Percentiles rank a stretch among this genome's conserved stretches.
phyloP scores from a whole-genome alignment of 2,329 filamentous ascomycete species.

The Fusarium ramigenum region DNA sequence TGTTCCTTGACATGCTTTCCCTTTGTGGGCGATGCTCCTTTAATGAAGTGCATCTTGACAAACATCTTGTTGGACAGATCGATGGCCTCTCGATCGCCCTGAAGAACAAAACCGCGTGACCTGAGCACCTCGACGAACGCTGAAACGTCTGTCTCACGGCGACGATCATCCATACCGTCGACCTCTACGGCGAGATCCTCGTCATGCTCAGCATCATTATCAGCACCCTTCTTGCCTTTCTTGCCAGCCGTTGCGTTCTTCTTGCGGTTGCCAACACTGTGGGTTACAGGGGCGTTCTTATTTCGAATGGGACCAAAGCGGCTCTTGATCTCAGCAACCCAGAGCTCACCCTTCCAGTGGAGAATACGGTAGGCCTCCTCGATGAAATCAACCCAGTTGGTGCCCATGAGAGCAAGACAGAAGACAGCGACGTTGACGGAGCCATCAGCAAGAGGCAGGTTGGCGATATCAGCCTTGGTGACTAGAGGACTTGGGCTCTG shows the following conservation, averaged over 20 bases:
- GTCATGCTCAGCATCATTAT: constrained; percentile 59
- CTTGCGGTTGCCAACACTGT: constrained; percentile 77
- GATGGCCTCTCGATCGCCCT: constrained; percentile 70
- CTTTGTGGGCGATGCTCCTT: constrained; percentile 76
- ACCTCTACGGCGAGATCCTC: constrained; percentile 74
- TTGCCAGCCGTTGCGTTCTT: constrained; percentile 57
- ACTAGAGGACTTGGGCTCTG: constrained; percentile 80
- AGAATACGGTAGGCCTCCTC: constrained; percentile 95
- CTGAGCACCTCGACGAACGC: constrained; percentile 86
- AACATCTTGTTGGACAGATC: constrained; percentile 98
- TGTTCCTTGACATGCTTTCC: constrained; percentile 74
- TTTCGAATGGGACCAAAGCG: constrained; percentile 69
- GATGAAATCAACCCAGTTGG: constrained; percentile 96
- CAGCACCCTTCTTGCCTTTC: constrained; percentile 57
- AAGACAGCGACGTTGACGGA: constrained; percentile 90
- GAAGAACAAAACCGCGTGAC: constrained; percentile 85
- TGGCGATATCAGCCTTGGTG: constrained; percentile 88
- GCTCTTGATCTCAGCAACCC: constrained; percentile 96
- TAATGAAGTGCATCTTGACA: constrained; percentile 94
- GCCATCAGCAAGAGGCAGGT: constrained; percentile 78
- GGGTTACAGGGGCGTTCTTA: constrained; percentile 61
- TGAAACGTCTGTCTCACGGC: constrained; percentile 83
- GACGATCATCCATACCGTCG: constrained; percentile 70
- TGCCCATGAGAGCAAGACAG: constrained; percentile 97
- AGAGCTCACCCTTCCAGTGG: constrained; percentile 93